Evolutionary conservation across 768 basidiomycete genomes (phyloP).

Genomic region (Trametes sanguinea): DNA sequence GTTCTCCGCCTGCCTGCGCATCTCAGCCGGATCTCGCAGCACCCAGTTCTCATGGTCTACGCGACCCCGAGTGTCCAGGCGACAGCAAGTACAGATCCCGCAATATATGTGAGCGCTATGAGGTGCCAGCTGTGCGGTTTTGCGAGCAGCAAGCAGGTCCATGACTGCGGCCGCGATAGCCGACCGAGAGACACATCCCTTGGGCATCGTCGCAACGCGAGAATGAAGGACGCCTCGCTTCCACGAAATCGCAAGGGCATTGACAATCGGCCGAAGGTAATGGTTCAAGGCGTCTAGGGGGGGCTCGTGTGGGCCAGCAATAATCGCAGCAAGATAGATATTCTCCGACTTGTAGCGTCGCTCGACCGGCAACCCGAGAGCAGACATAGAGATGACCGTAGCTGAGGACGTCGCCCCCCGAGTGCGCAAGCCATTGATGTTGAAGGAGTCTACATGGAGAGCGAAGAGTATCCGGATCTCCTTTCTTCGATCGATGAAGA

Average conservation of each 20-base stretch:
- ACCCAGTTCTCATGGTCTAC: slow-evolving; percentile 4
- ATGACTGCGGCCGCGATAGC: slow-evolving; percentile 27
- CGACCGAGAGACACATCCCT: slow-evolving; percentile 14
- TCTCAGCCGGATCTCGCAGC: background rate
- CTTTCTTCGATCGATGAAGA: background rate
- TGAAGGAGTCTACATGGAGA: no score
- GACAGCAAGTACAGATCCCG: slow-evolving; percentile 28
- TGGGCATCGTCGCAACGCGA: slow-evolving; percentile 12
- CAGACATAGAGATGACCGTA: no score
- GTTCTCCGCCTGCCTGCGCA: background rate
- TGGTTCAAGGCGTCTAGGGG: slow-evolving; percentile 25
- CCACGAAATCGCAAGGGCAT: slow-evolving; percentile 26
- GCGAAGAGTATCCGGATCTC: no score
- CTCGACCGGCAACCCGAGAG: no score
- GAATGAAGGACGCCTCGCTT: slow-evolving; percentile 19
- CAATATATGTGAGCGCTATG: slow-evolving; percentile 34
- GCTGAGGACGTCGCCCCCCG: no score
- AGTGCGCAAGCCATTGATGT: no score
- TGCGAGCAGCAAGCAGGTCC: slow-evolving; percentile 37
- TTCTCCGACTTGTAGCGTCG: no score
- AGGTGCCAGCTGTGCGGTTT: slow-evolving; percentile 31
- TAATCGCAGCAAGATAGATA: slow-evolving; percentile 31
- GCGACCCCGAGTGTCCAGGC: background rate
- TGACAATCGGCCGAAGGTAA: slow-evolving; percentile 25
- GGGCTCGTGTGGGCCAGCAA: slow-evolving; percentile 32